These are phyloP conservation scores for Hymenoscyphus albidus DNA, from an alignment of 2,329 filamentous ascomycete species.

Conservation along the genomic window DNA sequence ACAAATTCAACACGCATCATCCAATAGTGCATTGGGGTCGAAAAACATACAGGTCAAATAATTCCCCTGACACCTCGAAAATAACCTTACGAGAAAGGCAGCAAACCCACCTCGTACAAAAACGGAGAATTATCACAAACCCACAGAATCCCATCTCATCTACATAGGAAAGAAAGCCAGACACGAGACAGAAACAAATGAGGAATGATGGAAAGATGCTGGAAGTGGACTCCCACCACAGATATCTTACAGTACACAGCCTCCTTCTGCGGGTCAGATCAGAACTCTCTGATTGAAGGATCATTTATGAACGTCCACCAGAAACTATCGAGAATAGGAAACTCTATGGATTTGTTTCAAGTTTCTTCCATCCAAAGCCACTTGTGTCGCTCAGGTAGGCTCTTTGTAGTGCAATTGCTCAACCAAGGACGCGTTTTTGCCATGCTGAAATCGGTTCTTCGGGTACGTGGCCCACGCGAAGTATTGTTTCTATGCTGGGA, in stretches of 20 bases:
- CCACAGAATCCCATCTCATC: conserved; percentile 2
- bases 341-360: not conserved
- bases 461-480: not conserved
- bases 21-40: conserved; percentile 7
- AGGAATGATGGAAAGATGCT: not conserved
- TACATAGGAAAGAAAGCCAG: not conserved
- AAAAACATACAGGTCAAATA: not conserved
- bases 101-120: conserved; percentile 1
- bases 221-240: not conserved
- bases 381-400: not conserved
- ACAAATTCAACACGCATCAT: not conserved
- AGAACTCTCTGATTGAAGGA: not conserved
- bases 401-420: not conserved
- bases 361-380: not conserved
- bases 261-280: not conserved
- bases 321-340: not conserved
- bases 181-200: not conserved
- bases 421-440: not conserved
- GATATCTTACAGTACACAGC: not conserved
- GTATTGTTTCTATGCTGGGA: not conserved
- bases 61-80: not conserved
- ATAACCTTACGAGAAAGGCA: not conserved
- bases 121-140: not conserved
- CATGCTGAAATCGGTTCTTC: not conserved
- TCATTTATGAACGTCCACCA: not conserved